Evolutionary conservation across 306 rosid species (phyloP), one percentile per base, ranked within the genome.

Genomic region (Lagenaria siceraria): DNA sequence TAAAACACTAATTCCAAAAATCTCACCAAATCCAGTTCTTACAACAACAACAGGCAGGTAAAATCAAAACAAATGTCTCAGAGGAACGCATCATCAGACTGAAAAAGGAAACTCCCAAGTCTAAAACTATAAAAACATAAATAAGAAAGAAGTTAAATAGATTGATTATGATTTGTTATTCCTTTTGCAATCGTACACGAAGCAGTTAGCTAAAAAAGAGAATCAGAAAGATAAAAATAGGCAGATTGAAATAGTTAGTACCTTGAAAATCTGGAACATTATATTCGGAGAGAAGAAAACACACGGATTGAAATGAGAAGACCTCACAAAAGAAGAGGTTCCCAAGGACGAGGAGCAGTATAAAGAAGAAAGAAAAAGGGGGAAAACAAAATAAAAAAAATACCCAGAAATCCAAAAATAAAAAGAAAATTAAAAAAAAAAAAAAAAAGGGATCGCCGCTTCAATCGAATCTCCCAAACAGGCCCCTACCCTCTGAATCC

Each of bases 261-360:
- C 99, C 99, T 92, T 89, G 91, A 86, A 87, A 90, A 87, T 90
- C 92, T 85, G 95, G 78, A 92, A 72, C 97, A 92, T 95, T 83
- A 87, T 85, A 85, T 54, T 82, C 86, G 75, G 73, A 78, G 77
- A 78, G 31, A 77, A 84, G 75, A 82, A 79, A 85, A 83, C 81
- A 83, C 83, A 84, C 69, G 90, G 56, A 42, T 70, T 43, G 75
- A 83, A 71, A 84, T 24, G 76, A 64, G 38, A 42, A 52, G 85
- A 83, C 46, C 83, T 49, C 54, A 81, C 48, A 82, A 51, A 88
- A 83, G 80, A 88, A 88, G 82, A 85, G 83, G 78, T 85, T 87
- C 86, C 88, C 85, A 85, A 83, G 84, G 88, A 89, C 82, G 83
- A 87, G 80, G 70, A 77, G 79, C 18, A 65, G 72, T 19, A 38